These are phyloP conservation scores for Saccharata proteae DNA, from an alignment of 2,329 filamentous ascomycete species.

Conservation along the genomic window DNA sequence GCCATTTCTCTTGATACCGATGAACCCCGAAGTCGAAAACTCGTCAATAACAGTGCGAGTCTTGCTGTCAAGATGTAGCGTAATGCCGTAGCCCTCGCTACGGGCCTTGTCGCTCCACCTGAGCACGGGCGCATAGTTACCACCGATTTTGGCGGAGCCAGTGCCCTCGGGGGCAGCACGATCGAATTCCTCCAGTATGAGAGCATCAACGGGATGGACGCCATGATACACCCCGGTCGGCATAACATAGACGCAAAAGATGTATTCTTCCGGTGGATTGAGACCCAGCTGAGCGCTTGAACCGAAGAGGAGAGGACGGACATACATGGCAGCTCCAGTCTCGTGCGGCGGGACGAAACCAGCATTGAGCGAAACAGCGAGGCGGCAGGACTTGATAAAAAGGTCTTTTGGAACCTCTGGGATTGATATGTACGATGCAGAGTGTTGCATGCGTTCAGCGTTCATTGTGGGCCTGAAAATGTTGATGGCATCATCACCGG, in stretches of 20 bases:
- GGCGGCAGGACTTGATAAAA: conserved; percentile 64
- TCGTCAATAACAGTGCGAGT: conserved; percentile 81
- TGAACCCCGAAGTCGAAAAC: conserved; percentile 89
- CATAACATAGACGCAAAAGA: conserved; percentile 78
- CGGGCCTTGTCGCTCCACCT: conserved; percentile 75
- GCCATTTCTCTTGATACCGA: conserved; percentile 57
- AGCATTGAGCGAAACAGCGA: conserved; percentile 80
- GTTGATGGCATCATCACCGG: conserved; percentile 56
- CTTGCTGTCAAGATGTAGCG: conserved; percentile 79
- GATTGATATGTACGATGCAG: conserved; percentile 70
- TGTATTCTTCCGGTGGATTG: conserved; percentile 82
- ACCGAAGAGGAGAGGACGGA: conserved; percentile 80
- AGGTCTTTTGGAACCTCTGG: conserved; percentile 64
- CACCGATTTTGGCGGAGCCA: conserved; percentile 84
- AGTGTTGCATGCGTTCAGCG: conserved; percentile 72
- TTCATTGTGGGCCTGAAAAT: conserved; percentile 85
- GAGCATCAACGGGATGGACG: conserved; percentile 68
- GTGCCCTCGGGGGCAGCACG: conserved; percentile 84
- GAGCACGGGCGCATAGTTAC: conserved; percentile 90
- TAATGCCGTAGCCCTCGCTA: conserved; percentile 78
- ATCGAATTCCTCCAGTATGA: conserved; percentile 89
- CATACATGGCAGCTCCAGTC: conserved; percentile 84
- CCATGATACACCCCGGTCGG: conserved; percentile 94
- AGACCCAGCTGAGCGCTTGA: conserved; percentile 78
- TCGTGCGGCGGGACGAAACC: conserved; percentile 82